Percentiles rank a stretch among this genome's conserved stretches.
Evolutionary conservation across 1,139 yeast genomes (phyloP).

Genomic region (Pichia sp.): DNA sequence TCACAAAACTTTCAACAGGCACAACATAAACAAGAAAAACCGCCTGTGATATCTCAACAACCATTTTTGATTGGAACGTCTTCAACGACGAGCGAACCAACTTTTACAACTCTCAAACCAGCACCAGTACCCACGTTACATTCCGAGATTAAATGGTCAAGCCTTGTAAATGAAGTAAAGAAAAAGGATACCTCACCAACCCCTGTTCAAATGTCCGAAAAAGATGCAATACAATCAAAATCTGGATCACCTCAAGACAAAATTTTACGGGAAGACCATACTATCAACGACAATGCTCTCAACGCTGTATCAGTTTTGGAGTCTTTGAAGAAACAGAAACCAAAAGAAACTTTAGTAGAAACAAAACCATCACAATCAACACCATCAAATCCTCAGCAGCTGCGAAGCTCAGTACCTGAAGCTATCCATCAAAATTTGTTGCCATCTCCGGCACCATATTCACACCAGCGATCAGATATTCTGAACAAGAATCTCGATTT

Average conservation of each 20-base stretch:
- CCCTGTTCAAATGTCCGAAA: neutral
- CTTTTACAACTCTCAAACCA: slow-evolving; percentile 46
- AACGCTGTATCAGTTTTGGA: slow-evolving; percentile 29
- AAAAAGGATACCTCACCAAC: slow-evolving; percentile 4
- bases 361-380: too few relatives aligned
- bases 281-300: slow-evolving; percentile 18
- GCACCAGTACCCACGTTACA: slow-evolving; percentile 58
- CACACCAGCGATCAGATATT: too few relatives aligned
- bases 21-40: slow-evolving; percentile 2
- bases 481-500: too few relatives aligned
- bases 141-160: slow-evolving; percentile 62
- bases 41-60: slow-evolving; percentile 10
- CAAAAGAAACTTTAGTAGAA: slow-evolving; percentile 13
- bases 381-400: too few relatives aligned
- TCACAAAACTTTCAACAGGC: slow-evolving; percentile 10
- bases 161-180: slow-evolving; percentile 48
- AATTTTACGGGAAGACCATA: neutral
- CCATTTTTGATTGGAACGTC: slow-evolving; percentile 10
- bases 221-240: neutral
- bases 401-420: too few relatives aligned
- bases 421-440: too few relatives aligned
- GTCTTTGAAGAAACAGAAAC: slow-evolving; percentile 26
- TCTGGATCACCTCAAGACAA: too few relatives aligned
- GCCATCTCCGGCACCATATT: too few relatives aligned
- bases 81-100: slow-evolving; percentile 10